Percentiles rank a stretch among this genome's conserved stretches.
phyloP scores from a whole-genome alignment of 2,329 filamentous ascomycete genomes.

The Botrytis elliptica region DNA sequence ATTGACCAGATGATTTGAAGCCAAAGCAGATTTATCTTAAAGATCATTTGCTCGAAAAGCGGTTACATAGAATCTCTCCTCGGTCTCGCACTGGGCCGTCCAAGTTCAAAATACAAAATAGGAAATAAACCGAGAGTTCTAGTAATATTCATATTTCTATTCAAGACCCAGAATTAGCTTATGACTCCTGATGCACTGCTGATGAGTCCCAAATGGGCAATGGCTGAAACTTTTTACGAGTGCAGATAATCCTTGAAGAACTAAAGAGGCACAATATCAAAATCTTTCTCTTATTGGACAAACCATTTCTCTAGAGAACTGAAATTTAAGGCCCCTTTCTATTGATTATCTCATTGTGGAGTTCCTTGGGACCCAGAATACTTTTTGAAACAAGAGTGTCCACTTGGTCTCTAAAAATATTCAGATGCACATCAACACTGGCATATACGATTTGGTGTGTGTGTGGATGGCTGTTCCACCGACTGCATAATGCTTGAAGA shows the following conservation, averaged over 20 bases:
- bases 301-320: neutral
- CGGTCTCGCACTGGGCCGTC: neutral
- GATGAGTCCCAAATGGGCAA: constrained; percentile 1
- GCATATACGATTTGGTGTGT: constrained; percentile 4
- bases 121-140: constrained; percentile 14
- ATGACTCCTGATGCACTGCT: neutral
- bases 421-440: neutral
- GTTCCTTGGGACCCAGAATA: neutral
- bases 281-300: neutral
- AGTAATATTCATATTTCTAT: neutral
- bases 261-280: constrained; percentile 1
- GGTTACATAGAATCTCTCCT: neutral
- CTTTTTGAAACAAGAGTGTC: neutral
- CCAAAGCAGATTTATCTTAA: neutral
- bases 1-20: neutral
- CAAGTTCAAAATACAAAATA: neutral
- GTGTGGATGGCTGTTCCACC: neutral
- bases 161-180: too few relatives aligned
- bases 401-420: neutral
- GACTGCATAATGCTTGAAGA: neutral
- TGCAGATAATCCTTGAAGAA: constrained; percentile 9
- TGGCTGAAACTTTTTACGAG: constrained; percentile 10
- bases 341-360: neutral
- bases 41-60: neutral
- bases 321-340: neutral